Base-by-base conservation (phyloP, 306 rosid species). In the Ochetophila trinervis region DNA sequence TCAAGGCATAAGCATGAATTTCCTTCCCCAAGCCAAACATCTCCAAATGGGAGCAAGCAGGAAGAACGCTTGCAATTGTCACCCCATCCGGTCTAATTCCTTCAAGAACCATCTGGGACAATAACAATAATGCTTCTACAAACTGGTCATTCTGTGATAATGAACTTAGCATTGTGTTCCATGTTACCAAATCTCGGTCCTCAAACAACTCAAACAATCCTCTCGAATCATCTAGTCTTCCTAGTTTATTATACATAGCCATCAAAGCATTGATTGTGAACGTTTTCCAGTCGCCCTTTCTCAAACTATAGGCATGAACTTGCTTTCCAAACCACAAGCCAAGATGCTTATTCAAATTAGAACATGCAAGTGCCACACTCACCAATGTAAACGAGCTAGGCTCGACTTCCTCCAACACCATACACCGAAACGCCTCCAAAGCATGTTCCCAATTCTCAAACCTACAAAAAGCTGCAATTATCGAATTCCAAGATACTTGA, bases 21-120 rank as follows among this genome's bases (percentile, higher is more conserved):
- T 87, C 87, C 76, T 59, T 84, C 63, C 97, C 95, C 47, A 58
- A 48, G 48, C 74, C 69, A 72, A 90, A 71, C 84, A 80, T 66
- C 75, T 87, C 97, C 67, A 90, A 53, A 68, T 90, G 95, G 55
- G 92, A 83, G 69, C 97, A 90, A 20, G 97, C 88, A 12, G 97
- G 95, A 59, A 90, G 84, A 74, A 69, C 88, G 56, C 97, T 90
- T 3, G 95, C 82, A 64, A 90, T 32, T 3, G 97, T 85, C 63
- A 90, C 81, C 60, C 92, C 92, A 71, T 90, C 90, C 7, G 85
- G 90, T 76, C 66, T 73, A 68, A 84, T 57, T 53, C 90, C 92
- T 22, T 75, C 72, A 3, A 72, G 69, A 65, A 87, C 62, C 97
- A 87, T 87, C 32, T 20, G 51, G 5, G 64, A 48, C 19, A 87